A percentile compares a stretch with the other conserved stretches of the same genome.
These are phyloP conservation scores for Emmonsiellopsis sp. DNA, from an alignment of 2,329 filamentous ascomycete genomes.

Conservation along the genomic window DNA sequence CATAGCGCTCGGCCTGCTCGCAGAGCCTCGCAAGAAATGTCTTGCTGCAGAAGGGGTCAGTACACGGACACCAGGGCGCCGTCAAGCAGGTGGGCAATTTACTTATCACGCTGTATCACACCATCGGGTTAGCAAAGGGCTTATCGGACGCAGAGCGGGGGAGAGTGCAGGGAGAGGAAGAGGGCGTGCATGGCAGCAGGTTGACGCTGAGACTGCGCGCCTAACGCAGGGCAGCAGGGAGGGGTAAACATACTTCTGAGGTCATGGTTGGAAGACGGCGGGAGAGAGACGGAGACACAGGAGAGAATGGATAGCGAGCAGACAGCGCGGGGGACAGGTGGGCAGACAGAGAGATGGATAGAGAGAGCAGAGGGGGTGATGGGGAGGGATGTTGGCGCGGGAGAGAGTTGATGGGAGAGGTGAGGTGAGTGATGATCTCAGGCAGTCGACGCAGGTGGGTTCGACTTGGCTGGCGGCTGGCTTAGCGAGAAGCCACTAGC, in stretches of 20 bases:
- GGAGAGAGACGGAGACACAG: slow-evolving; percentile 32
- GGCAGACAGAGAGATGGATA: slow-evolving; percentile 7
- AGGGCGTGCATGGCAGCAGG: slow-evolving; percentile 16
- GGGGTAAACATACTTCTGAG: slow-evolving; percentile 48
- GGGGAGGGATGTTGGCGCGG: no score
- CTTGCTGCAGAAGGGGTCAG: slow-evolving; percentile 62
- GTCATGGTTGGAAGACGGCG: slow-evolving; percentile 48
- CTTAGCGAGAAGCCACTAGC: no score
- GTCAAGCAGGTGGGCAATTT: slow-evolving; percentile 30
- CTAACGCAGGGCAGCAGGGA: slow-evolving; percentile 23
- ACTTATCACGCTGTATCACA: slow-evolving; percentile 58
- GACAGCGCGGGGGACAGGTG: slow-evolving; percentile 4
- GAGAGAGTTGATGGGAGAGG: no score
- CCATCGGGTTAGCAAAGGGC: slow-evolving; percentile 21
- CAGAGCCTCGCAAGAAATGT: slow-evolving; percentile 99
- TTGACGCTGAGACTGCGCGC: slow-evolving; percentile 19
- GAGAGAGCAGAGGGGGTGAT: slow-evolving; percentile 1
- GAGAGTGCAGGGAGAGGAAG: slow-evolving; percentile 6
- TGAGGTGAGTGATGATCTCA: no score
- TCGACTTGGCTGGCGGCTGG: no score
- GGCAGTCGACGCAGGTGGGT: no score
- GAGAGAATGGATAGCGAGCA: slow-evolving; percentile 12
- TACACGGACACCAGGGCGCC: slow-evolving; percentile 12
- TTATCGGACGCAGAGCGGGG: slow-evolving; percentile 28
- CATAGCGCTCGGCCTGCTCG: slow-evolving; percentile 99